A percentile compares a stretch with the other conserved stretches of the same genome.
These are phyloP conservation scores for Dothistroma pini DNA, from an alignment of 2,329 filamentous ascomycete genomes.

Conservation along the genomic window DNA sequence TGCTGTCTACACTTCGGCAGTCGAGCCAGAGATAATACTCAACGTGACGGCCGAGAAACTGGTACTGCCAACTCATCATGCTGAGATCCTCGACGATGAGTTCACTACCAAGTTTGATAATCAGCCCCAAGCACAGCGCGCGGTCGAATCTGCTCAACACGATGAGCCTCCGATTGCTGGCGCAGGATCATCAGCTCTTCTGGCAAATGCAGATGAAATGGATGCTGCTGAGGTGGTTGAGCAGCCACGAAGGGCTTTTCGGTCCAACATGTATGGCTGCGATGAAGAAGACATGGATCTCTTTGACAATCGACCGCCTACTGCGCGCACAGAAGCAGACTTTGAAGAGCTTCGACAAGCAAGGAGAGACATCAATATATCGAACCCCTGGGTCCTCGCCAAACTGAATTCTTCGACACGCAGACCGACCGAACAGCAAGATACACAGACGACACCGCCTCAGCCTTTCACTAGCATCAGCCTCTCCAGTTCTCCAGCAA, in stretches of 20 bases:
- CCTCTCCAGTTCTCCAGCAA: conserved; percentile 16
- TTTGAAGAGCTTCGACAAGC: conserved; percentile 34
- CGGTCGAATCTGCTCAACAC: neutral
- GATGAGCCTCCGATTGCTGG: neutral
- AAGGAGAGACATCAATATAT: conserved; percentile 34
- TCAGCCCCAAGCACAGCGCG: neutral
- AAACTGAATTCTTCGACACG: conserved; percentile 40
- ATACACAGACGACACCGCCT: neutral
- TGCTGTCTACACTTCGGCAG: conserved; percentile 19
- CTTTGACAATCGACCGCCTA: conserved; percentile 17
- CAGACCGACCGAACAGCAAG: neutral
- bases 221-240: neutral
- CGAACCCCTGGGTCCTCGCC: conserved; percentile 50
- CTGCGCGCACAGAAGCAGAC: conserved; percentile 21
- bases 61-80: neutral
- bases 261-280: conserved; percentile 36
- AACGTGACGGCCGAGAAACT: neutral
- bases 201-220: neutral
- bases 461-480: conserved; percentile 3
- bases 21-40: neutral
- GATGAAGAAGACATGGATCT: conserved; percentile 35
- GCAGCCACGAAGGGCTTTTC: conserved; percentile 10
- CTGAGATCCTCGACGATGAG: neutral
- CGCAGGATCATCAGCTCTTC: neutral
- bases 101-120: neutral